phyloP scores from a whole-genome alignment of 2,329 filamentous ascomycete species.

The Sarocladium strictum region DNA sequence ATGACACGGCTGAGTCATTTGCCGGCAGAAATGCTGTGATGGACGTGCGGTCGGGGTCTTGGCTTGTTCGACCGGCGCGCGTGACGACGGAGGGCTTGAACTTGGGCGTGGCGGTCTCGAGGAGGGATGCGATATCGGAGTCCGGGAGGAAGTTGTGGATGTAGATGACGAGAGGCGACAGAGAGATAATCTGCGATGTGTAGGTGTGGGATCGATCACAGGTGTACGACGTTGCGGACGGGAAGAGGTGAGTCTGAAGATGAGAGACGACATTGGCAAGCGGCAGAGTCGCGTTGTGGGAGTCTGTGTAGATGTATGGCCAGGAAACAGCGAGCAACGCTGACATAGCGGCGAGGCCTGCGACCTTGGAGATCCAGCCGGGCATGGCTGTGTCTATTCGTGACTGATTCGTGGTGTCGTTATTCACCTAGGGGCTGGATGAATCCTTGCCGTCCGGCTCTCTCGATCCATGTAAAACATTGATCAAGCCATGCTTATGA shows the following conservation, averaged over 20 bases:
- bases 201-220: constrained; percentile 3
- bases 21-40: constrained; percentile 2
- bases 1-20: not conserved
- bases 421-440: not conserved
- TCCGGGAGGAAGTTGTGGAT: constrained; percentile 6
- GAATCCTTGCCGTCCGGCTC: not conserved
- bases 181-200: not conserved
- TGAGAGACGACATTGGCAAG: not conserved
- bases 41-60: not conserved
- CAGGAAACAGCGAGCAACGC: not conserved
- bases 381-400: too few species aligned
- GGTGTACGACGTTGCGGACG: not conserved
- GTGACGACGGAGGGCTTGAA: constrained; percentile 4
- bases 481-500: not conserved
- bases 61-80: not conserved
- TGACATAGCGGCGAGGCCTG: not conserved
- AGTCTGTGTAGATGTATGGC: not conserved
- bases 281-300: not conserved
- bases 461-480: too few species aligned
- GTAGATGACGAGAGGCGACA: constrained; percentile 5
- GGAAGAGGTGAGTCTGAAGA: not conserved
- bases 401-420: too few species aligned
- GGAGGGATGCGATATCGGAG: not conserved
- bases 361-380: not conserved
- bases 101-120: not conserved